Evolutionary conservation across 2,329 filamentous ascomycete species (phyloP).

Genomic region (Cucurbitaria berberidis): DNA sequence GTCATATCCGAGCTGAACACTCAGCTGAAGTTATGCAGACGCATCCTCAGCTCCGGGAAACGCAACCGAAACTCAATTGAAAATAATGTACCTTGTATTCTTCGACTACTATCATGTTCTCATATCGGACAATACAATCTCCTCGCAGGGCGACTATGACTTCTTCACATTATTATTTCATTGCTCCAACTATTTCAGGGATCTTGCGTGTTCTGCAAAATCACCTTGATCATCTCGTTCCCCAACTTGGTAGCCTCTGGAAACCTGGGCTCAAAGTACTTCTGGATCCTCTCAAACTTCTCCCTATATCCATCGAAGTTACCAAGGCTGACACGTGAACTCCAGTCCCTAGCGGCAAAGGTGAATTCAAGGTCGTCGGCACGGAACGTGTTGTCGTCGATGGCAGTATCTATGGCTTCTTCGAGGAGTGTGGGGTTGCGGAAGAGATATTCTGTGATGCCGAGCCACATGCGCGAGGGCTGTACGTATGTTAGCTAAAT

Average conservation of each 20-base stretch:
- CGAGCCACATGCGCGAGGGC: slow-evolving; percentile 93
- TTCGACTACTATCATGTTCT: no score
- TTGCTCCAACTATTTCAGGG: neutral
- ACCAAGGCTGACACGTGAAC: slow-evolving; percentile 86
- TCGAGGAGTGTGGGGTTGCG: slow-evolving; percentile 80
- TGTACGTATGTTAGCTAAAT: slow-evolving; percentile 32
- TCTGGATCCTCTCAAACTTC: slow-evolving; percentile 87
- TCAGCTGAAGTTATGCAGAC: no score
- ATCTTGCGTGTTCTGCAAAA: slow-evolving; percentile 74
- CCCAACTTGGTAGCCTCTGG: slow-evolving; percentile 85
- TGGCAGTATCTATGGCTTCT: slow-evolving; percentile 82
- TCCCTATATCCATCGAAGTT: slow-evolving; percentile 93
- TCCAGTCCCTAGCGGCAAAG: slow-evolving; percentile 95
- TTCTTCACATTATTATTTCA: neutral
- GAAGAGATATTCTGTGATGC: slow-evolving; percentile 96
- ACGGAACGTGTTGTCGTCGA: slow-evolving; percentile 90
- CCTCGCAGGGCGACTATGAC: neutral
- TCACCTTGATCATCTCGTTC: slow-evolving; percentile 96
- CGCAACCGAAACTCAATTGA: no score
- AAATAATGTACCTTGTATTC: no score
- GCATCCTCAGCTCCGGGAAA: no score
- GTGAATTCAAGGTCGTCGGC: slow-evolving; percentile 97
- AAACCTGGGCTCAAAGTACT: slow-evolving; percentile 90
- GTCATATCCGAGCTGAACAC: no score
- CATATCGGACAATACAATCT: no score